Conservation (phyloP, 2,329 filamentous ascomycete genomes). For the Exophiala alcalophila region DNA sequence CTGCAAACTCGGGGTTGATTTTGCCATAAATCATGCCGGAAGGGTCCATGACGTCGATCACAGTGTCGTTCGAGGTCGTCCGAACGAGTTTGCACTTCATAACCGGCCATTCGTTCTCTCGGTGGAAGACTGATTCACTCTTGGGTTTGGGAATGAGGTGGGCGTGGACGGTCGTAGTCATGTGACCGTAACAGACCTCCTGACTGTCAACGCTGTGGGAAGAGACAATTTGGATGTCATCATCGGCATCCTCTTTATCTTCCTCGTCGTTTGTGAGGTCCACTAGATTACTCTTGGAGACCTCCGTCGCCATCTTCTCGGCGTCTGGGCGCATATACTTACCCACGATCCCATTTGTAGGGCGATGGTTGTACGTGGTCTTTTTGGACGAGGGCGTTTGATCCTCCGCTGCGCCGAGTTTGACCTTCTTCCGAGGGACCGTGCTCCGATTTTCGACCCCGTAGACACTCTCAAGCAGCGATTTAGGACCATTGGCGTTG, state of each 20-base stretch:
- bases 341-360: constrained; percentile 58
- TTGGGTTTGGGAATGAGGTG: constrained; percentile 29
- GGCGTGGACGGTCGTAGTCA: constrained; percentile 25
- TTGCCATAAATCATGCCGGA: constrained; percentile 69
- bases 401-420: constrained; percentile 39
- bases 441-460: constrained; percentile 66
- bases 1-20: constrained; percentile 66
- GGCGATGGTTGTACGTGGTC: constrained; percentile 37
- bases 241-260: constrained; percentile 44
- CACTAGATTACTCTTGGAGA: constrained; percentile 50
- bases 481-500: constrained; percentile 29
- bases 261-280: constrained; percentile 26
- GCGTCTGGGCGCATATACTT: constrained; percentile 65
- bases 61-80: constrained; percentile 38
- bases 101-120: constrained; percentile 27
- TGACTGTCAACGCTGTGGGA: constrained; percentile 22
- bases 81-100: constrained; percentile 28
- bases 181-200: constrained; percentile 30
- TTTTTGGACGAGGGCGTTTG: constrained; percentile 21
- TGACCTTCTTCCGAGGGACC: constrained; percentile 64
- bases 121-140: constrained; percentile 13
- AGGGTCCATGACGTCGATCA: constrained; percentile 72
- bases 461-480: constrained; percentile 72
- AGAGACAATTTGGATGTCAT: constrained; percentile 47
- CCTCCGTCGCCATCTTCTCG: constrained; percentile 44